Evolutionary conservation across 2,329 filamentous ascomycete species (phyloP), one percentile per base, ranked within the genome.

Genomic region (Xylariaceae sp.): DNA sequence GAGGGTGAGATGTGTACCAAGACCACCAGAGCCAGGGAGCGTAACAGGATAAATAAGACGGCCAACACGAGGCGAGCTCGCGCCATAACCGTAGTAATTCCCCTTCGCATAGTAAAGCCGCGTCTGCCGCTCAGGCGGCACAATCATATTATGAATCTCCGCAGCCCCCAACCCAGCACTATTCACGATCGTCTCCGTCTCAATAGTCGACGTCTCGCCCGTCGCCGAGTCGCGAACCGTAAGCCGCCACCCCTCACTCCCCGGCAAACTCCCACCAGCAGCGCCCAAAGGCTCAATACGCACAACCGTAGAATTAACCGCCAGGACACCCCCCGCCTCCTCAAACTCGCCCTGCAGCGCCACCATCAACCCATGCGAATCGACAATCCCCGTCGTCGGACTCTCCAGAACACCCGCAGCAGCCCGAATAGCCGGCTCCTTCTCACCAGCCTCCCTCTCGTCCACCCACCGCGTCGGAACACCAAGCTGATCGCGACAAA

Each of bases 1-100:
- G 59, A 97, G 82, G 0, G 94, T 99, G 15, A 99, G 79, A 74
- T 99, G 94, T 0, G 94, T 97, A 52, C 94, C 94, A 0, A 99
- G 78, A 0, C 94, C 93, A 55, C 85, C 92, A 18, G 87, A 83
- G 1, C 92, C 92, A 0, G 92, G 88, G 7, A 89, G 80, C 0
- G 93, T 92, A 0, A 89, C 92, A 0, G 94, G 94, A 71, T 97
- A 99, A 54, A 99, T 80, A 18, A 99, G 83, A 0, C 88, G 90
- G 1, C 75, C 78, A 9, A 92, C 85, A 35, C 68, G 72, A 0
- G 91, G 92, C 0, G 71, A 70, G 0, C 86, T 83, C 1, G 84
- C 78, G 0, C 81, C 75, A 76, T 97, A 97, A 35, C 88, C 89
- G 76, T 95, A 97, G 77, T 99, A 99, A 62, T 90, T 93, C 0